These are phyloP conservation scores for Fusarium solani-melongenae DNA, from an alignment of 2,329 filamentous ascomycete genomes.

Conservation along the genomic window DNA sequence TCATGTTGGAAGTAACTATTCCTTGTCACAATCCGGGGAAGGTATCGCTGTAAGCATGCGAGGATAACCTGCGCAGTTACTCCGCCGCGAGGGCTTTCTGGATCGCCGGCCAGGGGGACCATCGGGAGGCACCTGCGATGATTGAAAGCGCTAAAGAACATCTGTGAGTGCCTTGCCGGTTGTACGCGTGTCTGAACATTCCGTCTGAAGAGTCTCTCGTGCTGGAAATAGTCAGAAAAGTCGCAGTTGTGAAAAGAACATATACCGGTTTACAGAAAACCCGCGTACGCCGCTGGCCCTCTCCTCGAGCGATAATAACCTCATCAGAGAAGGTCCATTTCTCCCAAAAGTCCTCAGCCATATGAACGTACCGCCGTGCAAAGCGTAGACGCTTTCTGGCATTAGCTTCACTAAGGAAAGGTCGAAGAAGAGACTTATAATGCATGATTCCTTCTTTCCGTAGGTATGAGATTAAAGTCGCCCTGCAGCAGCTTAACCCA, in stretches of 20 bases:
- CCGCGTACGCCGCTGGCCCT: neutral
- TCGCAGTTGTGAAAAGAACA: accelerated
- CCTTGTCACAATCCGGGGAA: neutral
- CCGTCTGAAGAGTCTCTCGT: neutral
- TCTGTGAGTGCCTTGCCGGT: neutral
- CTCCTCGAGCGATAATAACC: neutral
- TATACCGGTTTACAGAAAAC: neutral
- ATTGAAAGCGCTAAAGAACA: neutral
- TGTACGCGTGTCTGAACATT: neutral
- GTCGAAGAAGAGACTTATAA: neutral
- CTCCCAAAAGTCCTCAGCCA: neutral
- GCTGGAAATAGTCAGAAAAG: neutral
- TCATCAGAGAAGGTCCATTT: neutral
- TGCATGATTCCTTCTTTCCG: neutral
- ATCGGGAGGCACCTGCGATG: neutral
- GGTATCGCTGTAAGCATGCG: neutral
- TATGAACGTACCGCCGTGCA: neutral
- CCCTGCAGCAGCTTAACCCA: neutral
- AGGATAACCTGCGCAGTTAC: neutral
- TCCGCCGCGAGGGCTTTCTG: neutral
- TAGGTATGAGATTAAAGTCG: neutral
- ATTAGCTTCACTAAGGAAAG: neutral
- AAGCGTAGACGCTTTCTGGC: neutral
- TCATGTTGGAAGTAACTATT: neutral
- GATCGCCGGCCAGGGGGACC: neutral